Base-by-base conservation (phyloP, 306 rosid species). In the Rosa chinensis region DNA sequence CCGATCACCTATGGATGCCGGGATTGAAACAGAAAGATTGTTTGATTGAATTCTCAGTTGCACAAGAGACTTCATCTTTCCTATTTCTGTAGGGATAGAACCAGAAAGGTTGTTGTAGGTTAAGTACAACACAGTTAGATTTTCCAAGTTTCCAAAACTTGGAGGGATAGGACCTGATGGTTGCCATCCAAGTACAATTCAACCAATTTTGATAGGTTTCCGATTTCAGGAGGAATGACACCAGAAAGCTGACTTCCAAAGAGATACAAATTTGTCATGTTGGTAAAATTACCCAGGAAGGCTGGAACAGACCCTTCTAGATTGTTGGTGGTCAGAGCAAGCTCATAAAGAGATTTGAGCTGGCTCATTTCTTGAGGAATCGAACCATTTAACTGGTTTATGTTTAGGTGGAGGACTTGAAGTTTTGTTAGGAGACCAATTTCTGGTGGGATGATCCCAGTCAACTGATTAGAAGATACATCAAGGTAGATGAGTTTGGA, bases 401-500 rank as follows among this genome's bases (percentile, higher is more conserved):
- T 7, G 1, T 2, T 14, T 6, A 83, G 73, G 7, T 73, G 40
- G 1, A 78, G 64, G 67, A 68, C 48, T 10, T 83, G 50, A 18
- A 84, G 77, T 28, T 48, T 25, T 4, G 66, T 77, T 37, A 81
- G 12, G 1, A n/a, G 6, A 40, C 85, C 74, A 9, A 81, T 77
- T 73, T 77, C 73, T 17, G 68, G 74, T 72, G 82, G 87, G 18
- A 72, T 77, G 23, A 58, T 66, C 18, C 82, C 76, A 2, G 69
- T 64, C 1, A 84, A 80, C 35, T 80, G 25, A 77, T 80, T 84
- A 2, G 3, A 20, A 17, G 85, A 73, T 5, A 84, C 50, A 68
- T 84, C 87, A 73, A 81, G 80, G 53, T 77, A 21, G 17, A 48
- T 49, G 55, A 84, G 77, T 70, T 78, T 74, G 43, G 80, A 77